Evolutionary conservation across 768 basidiomycete species (phyloP).

Genomic region (Tulasnella sp.): DNA sequence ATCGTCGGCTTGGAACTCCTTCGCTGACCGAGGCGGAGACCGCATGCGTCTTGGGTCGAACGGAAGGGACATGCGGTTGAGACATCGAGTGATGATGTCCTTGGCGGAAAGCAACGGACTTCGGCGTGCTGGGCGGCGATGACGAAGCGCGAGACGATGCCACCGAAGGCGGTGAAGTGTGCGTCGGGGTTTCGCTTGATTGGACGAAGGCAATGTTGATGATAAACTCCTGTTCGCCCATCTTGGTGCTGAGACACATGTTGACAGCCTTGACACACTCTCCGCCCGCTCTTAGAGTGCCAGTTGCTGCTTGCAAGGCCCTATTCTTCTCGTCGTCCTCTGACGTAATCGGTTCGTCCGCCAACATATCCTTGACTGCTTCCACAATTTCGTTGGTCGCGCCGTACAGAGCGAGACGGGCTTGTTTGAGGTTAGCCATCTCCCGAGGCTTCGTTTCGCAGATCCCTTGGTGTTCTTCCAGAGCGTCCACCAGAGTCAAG

Average conservation of each 20-base stretch:
- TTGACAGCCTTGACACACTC: constrained; percentile 84
- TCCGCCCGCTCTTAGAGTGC: constrained; percentile 72
- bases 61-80: background rate
- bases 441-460: constrained; percentile 36
- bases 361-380: constrained; percentile 68
- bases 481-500: constrained; percentile 82
- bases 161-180: background rate
- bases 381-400: constrained; percentile 81
- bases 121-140: constrained; percentile 7
- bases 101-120: constrained; percentile 1
- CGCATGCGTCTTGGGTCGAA: background rate
- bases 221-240: constrained; percentile 51
- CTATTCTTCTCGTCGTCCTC: constrained; percentile 76
- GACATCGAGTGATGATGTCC: constrained; percentile 4
- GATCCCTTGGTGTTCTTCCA: constrained; percentile 64
- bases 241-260: constrained; percentile 57
- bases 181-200: background rate
- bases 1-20: background rate
- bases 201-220: constrained; percentile 45
- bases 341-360: constrained; percentile 30
- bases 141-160: background rate
- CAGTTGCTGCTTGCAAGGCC: constrained; percentile 76
- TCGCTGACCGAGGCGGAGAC: background rate
- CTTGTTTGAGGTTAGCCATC: constrained; percentile 49
- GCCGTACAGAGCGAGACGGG: constrained; percentile 73